Evolutionary conservation across 352 stramenopile species (phyloP).

Genomic region (Pythium rhizo-oryzae): DNA sequence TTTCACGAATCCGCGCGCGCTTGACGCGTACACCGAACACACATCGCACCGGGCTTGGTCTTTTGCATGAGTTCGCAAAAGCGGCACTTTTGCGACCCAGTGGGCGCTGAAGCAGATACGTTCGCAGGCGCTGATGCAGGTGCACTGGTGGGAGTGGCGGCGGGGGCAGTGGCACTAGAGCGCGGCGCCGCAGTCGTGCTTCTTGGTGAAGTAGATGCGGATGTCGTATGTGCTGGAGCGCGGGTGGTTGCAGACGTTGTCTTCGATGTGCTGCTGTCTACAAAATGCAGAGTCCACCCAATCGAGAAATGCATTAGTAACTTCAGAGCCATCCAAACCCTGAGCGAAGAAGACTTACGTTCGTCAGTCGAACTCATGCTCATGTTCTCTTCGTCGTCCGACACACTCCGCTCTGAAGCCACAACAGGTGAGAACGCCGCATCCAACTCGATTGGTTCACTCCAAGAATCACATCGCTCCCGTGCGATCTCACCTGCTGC

Average conservation of each 20-base stretch:
- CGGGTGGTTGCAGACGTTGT: no score
- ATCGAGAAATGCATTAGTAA: background rate
- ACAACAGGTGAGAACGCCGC: conserved; percentile 29
- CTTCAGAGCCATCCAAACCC: background rate
- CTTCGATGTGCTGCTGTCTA: no score
- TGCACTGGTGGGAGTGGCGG: no score
- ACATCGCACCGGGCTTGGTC: conserved; percentile 7
- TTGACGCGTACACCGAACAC: conserved; percentile 3
- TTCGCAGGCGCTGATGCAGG: no score
- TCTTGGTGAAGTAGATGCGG: no score
- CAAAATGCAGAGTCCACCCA: no score
- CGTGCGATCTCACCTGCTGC: conserved; percentile 4
- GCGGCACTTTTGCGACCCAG: conserved; percentile 11
- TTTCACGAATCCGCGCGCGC: background rate
- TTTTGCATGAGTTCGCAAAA: conserved; percentile 23
- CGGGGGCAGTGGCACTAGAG: background rate
- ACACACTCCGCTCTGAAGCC: conserved; percentile 25
- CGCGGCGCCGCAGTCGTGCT: no score
- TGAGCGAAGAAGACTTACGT: background rate
- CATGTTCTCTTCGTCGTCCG: conserved; percentile 35
- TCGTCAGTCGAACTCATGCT: conserved; percentile 32
- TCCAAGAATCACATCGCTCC: conserved; percentile 19
- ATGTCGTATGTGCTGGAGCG: no score
- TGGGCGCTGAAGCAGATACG: background rate
- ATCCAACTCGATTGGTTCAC: conserved; percentile 4